Conservation (phyloP, 495 filamentous ascomycete species). For the Penicillium malachiteum region DNA sequence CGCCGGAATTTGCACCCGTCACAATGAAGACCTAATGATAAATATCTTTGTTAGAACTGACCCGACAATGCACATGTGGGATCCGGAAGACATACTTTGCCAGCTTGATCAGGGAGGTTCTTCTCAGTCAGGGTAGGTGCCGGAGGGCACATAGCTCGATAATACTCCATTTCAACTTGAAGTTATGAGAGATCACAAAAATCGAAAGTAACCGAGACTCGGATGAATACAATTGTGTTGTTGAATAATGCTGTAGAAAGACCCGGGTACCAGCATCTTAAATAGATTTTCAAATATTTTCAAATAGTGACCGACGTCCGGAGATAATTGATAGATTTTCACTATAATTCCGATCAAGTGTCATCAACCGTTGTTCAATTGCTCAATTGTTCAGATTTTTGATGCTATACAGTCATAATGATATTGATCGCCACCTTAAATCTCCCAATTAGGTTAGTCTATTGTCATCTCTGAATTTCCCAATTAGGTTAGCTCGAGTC, state of each 20-base stretch:
- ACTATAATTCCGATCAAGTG: no score
- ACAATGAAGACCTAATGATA: constrained; percentile 32
- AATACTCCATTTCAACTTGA: neutral
- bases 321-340: no score
- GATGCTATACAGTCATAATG: neutral
- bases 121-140: constrained; percentile 2
- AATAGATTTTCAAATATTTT: no score
- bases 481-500: neutral
- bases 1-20: constrained; percentile 41
- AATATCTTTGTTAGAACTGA: neutral
- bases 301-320: no score
- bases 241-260: no score
- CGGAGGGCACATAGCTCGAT: neutral
- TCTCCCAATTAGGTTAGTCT: neutral
- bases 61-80: no score
- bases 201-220: no score
- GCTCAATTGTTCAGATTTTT: neutral
- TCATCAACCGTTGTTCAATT: no score
- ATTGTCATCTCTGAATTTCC: neutral
- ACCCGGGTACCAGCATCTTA: no score
- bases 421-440: neutral
- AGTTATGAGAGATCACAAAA: neutral
- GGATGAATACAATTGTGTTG: no score
- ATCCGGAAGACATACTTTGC: neutral
- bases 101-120: constrained; percentile 1